These are phyloP conservation scores for Castanospermum australe DNA, from an alignment of 306 rosid species.

Conservation along the genomic window DNA sequence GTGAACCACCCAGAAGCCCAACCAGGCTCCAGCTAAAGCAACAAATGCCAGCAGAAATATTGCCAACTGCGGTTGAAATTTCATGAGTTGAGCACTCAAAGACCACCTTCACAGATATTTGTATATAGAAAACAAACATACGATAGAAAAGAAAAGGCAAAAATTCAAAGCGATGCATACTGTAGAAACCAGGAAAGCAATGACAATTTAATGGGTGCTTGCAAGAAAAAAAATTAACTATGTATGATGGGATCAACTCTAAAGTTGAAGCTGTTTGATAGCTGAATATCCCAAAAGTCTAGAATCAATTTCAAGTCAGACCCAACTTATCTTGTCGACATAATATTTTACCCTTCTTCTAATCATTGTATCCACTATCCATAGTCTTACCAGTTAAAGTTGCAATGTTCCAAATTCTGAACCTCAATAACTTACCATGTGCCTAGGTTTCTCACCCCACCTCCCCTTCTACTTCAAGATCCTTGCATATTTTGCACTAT, in stretches of 20 bases:
- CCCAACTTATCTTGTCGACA: background rate
- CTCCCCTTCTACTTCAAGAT: background rate
- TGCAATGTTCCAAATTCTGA: background rate
- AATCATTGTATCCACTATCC: background rate
- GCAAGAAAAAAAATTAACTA: background rate
- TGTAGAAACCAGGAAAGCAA: background rate
- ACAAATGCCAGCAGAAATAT: constrained; percentile 78
- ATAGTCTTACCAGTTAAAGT: too few species aligned
- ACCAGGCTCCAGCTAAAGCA: constrained; percentile 83
- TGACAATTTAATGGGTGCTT: constrained; percentile 3
- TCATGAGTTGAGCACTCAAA: constrained; percentile 27
- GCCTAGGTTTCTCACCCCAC: background rate
- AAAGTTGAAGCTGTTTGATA: constrained; percentile 2
- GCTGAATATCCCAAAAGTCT: constrained; percentile 16
- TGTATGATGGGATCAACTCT: background rate
- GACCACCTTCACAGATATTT: constrained; percentile 14
- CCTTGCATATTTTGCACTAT: background rate
- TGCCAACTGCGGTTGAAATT: constrained; percentile 66
- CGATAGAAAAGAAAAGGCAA: background rate
- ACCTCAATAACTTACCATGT: background rate
- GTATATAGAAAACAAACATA: constrained; percentile 5
- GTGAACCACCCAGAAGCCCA: constrained; percentile 89
- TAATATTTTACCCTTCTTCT: background rate
- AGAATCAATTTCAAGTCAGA: background rate
- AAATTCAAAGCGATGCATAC: background rate